Conservation (phyloP, 2,329 filamentous ascomycete genomes). For the Ceratocystis variospora region DNA sequence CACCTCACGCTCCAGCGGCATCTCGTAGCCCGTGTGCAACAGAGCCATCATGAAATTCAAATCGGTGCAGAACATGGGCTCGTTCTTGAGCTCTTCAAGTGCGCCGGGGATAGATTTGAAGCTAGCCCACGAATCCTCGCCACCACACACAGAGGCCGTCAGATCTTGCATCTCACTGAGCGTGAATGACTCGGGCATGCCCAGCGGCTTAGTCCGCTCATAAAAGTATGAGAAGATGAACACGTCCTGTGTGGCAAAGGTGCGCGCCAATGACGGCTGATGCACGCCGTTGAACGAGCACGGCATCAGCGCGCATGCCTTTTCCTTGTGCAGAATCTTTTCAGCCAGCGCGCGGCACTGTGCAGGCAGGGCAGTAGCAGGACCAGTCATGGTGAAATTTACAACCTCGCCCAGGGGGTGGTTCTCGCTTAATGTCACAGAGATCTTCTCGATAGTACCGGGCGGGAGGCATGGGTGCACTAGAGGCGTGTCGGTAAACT, state of each 20-base stretch:
- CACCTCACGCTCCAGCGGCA: slow-evolving; percentile 91
- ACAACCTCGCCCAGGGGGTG: slow-evolving; percentile 52
- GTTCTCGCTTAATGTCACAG: slow-evolving; percentile 52
- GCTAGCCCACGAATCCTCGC: slow-evolving; percentile 58
- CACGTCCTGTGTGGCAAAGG: slow-evolving; percentile 78
- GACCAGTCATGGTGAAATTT: slow-evolving; percentile 78
- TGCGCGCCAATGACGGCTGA: slow-evolving; percentile 83
- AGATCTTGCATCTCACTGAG: slow-evolving; percentile 79
- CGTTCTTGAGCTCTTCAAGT: slow-evolving; percentile 61
- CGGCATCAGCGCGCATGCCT: slow-evolving; percentile 66
- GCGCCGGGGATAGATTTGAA: slow-evolving; percentile 67
- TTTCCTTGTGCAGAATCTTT: slow-evolving; percentile 79
- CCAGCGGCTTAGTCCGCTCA: slow-evolving; percentile 82
- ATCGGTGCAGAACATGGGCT: slow-evolving; percentile 87
- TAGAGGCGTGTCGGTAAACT: slow-evolving; percentile 59
- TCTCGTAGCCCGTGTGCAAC: slow-evolving; percentile 90
- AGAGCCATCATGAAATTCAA: slow-evolving; percentile 92
- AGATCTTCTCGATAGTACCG: slow-evolving; percentile 54
- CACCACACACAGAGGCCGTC: slow-evolving; percentile 69
- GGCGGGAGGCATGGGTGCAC: slow-evolving; percentile 77
- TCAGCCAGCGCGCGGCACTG: slow-evolving; percentile 86
- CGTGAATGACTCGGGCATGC: slow-evolving; percentile 97
- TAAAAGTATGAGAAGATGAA: slow-evolving; percentile 98
- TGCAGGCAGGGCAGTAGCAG: slow-evolving; percentile 56
- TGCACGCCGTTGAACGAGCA: slow-evolving; percentile 98